Evolutionary conservation across 2,329 filamentous ascomycete species (phyloP).

Genomic region (Elsinoe ampelina): DNA sequence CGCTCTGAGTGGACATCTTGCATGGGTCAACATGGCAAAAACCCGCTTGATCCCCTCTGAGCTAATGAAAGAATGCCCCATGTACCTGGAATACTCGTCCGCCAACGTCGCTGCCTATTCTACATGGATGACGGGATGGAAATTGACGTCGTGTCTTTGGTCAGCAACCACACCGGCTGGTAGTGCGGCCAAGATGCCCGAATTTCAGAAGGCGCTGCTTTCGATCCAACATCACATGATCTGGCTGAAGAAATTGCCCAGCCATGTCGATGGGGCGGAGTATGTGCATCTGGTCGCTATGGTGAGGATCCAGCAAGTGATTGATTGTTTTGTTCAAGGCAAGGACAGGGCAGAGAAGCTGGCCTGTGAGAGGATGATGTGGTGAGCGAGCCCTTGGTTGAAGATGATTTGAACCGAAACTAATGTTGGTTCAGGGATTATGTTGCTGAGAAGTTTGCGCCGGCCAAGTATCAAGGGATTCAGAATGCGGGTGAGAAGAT

Average conservation of each 20-base stretch:
- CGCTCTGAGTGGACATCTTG: background rate
- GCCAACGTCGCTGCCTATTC: background rate
- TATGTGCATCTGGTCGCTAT: background rate
- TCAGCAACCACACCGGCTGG: background rate
- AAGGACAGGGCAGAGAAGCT: background rate
- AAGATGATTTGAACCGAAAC: background rate
- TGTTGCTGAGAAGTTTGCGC: background rate
- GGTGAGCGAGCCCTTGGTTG: background rate
- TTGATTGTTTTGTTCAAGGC: background rate
- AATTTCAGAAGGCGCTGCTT: background rate
- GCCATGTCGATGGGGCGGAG: background rate
- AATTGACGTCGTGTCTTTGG: no score
- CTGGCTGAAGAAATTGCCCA: background rate
- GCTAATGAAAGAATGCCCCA: background rate
- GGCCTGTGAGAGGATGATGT: background rate
- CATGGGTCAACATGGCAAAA: background rate
- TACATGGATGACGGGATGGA: background rate
- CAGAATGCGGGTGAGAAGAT: background rate
- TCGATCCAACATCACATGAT: background rate
- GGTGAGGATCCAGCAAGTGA: background rate
- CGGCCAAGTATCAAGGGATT: background rate
- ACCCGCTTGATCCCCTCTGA: background rate
- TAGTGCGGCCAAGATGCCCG: background rate
- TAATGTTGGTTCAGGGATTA: background rate
- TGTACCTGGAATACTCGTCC: background rate